These are phyloP conservation scores for Ceratocystis cubensis DNA, from an alignment of 2,329 filamentous ascomycete species.

Conservation along the genomic window DNA sequence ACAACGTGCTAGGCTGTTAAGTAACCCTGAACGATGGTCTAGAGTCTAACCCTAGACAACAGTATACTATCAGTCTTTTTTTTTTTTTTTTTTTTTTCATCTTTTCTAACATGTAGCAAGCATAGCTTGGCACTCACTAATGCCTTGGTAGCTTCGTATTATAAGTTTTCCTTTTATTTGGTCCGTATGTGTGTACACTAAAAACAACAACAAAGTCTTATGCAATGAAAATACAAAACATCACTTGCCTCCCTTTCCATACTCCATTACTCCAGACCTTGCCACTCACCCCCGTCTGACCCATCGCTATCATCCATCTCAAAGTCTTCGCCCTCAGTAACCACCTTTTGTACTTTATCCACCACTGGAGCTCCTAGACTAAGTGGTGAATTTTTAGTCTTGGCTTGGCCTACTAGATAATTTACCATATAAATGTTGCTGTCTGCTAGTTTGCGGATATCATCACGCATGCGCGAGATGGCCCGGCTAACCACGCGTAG, in stretches of 20 bases:
- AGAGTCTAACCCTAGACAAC: no score
- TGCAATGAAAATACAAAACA: constrained; percentile 12
- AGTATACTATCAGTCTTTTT: no score
- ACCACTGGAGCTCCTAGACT: constrained; percentile 23
- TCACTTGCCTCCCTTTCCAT: not conserved
- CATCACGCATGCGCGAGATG: constrained; percentile 65
- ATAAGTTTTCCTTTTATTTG: constrained; percentile 1
- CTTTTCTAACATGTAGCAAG: no score
- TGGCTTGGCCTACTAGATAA: constrained; percentile 52
- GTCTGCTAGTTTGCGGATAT: constrained; percentile 70
- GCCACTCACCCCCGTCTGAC: constrained; percentile 24
- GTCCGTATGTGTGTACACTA: constrained; percentile 20
- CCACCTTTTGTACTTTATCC: constrained; percentile 20
- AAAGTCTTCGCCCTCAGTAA: constrained; percentile 25
- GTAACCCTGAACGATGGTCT: no score
- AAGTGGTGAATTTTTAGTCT: constrained; percentile 23
- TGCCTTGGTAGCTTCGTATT: not conserved
- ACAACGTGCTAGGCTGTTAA: no score
- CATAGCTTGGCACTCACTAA: not conserved
- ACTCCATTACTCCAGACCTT: constrained; percentile 20
- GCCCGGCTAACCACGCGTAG: constrained; percentile 71
- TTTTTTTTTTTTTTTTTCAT: no score
- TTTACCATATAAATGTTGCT: constrained; percentile 84
- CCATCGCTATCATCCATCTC: constrained; percentile 30
- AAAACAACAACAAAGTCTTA: constrained; percentile 17